A percentile compares a stretch with the other conserved stretches of the same genome.
phyloP scores from a whole-genome alignment of 352 stramenopile genomes.

The Phytophthora pluvialis region DNA sequence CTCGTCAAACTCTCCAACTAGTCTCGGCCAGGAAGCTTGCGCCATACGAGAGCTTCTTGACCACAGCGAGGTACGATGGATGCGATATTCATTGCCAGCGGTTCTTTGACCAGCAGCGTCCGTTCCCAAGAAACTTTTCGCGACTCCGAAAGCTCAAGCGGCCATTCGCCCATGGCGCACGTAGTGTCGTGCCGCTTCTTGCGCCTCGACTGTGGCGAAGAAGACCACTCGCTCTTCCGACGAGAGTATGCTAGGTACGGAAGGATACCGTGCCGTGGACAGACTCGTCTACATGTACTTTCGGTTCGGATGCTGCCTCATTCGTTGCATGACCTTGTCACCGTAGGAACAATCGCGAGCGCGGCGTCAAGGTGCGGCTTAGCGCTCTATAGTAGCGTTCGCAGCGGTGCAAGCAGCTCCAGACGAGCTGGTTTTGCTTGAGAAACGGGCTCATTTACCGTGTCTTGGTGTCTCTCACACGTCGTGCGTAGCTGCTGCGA shows the following conservation, averaged over 20 bases:
- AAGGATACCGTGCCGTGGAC: too few species aligned
- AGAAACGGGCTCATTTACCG: too few species aligned
- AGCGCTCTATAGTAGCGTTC: too few species aligned
- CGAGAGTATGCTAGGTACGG: conserved; percentile 35
- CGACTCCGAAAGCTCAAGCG: background rate
- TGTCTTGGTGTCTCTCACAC: background rate
- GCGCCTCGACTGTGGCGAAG: conserved; percentile 30
- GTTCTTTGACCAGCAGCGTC: background rate
- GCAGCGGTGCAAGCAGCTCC: too few species aligned
- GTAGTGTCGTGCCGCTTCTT: conserved; percentile 27
- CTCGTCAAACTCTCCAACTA: background rate
- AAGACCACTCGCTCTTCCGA: conserved; percentile 38
- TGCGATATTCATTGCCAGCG: background rate
- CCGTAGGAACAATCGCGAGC: conserved; percentile 27
- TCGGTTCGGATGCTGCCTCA: too few species aligned
- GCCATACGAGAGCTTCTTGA: background rate
- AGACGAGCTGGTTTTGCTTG: too few species aligned
- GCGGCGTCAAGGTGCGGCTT: conserved; percentile 23
- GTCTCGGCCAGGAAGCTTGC: background rate
- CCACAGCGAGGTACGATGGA: background rate
- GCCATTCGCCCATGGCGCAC: conserved; percentile 5
- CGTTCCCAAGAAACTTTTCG: background rate
- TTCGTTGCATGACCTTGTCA: too few species aligned
- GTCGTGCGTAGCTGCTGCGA: conserved; percentile 21
- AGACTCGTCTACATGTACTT: too few species aligned